Evolutionary conservation across 352 stramenopile species (phyloP), one percentile per base, ranked within the genome.

Genomic region (Pythium sukuiense): DNA sequence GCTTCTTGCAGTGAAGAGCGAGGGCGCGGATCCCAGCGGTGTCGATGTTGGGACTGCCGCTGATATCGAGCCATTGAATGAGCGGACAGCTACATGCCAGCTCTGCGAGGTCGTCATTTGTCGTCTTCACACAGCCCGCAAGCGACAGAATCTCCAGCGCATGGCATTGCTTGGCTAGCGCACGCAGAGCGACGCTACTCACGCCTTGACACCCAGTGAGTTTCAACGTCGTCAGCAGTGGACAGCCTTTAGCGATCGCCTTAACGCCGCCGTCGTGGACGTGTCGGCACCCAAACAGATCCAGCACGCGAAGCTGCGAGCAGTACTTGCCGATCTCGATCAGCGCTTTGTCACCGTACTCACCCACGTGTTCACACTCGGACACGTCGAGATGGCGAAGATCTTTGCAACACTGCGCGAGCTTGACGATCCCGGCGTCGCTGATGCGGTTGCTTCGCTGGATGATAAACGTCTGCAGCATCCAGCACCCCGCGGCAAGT

Each of bases 291-390:
- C 90, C 89, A 60, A 89, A 92, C 9, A 98, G 75, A 55, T 97
- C 83, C 2, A 98, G 69, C 16, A 88, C 73, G 16, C 71, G 72
- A 32, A 98, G 70, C 58, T 88, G 73, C 2, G 73, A 68, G 64
- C 92, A 97, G 70, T 79, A 89, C 45, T 79, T 77, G 5, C 92
- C 93, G 16, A 98, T 79, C 72, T 96, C 91, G 27, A 97, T 69
- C 8, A 98, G 73, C 29, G 88, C 91, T 66, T 96, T 92, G 78
- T 98, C 93, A 0, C 94, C 93, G 67, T 95, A 98, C 70, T 98
- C 91, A 35, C 90, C 90, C 0, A 97, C 79, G 37, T 81, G 82
- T 48, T 87, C 79, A 55, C 90, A 97, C 58, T 93, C 81, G 18
- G 85, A 92, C 24, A 97, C 83, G 66, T 97, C 91, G 4, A 97